A percentile compares a stretch with the other conserved stretches of the same genome.
These are phyloP conservation scores for Aureobasidium leucospermi DNA, from an alignment of 2,329 filamentous ascomycete species.

Conservation along the genomic window DNA sequence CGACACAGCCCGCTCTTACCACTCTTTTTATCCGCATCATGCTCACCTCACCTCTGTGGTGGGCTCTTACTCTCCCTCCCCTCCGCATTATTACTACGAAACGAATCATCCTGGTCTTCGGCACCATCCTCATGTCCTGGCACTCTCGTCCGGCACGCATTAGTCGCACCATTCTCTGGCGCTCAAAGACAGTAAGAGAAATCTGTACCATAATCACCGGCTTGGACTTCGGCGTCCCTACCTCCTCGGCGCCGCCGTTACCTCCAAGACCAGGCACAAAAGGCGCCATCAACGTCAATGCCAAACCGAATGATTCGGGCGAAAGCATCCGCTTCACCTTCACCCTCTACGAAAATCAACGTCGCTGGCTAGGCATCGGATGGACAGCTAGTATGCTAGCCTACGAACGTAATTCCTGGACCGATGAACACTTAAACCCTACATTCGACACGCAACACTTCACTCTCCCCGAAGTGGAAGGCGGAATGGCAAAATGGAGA, in stretches of 20 bases:
- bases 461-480: slow-evolving; percentile 59
- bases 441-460: slow-evolving; percentile 69
- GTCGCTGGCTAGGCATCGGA: slow-evolving; percentile 87
- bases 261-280: slow-evolving; percentile 39
- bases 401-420: slow-evolving; percentile 87
- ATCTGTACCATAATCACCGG: slow-evolving; percentile 70
- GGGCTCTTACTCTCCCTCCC: slow-evolving; percentile 72
- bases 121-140: slow-evolving; percentile 83
- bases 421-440: slow-evolving; percentile 85
- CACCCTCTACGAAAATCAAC: slow-evolving; percentile 91
- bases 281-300: slow-evolving; percentile 30
- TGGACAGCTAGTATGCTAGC: slow-evolving; percentile 90
- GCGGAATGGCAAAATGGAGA: slow-evolving; percentile 57
- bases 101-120: slow-evolving; percentile 74
- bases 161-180: slow-evolving; percentile 81
- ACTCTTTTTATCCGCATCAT: slow-evolving; percentile 84
- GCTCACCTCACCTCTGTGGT: slow-evolving; percentile 82
- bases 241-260: slow-evolving; percentile 29
- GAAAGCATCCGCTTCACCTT: slow-evolving; percentile 93
- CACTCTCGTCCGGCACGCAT: slow-evolving; percentile 83
- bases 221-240: slow-evolving; percentile 56
- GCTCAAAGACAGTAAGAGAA: slow-evolving; percentile 66
- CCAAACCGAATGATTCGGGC: slow-evolving; percentile 37
- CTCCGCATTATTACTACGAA: slow-evolving; percentile 79
- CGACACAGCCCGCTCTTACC: slow-evolving; percentile 81